Conservation (phyloP, 148 eudicot genomes). For the Vaccinium corymbosum region DNA sequence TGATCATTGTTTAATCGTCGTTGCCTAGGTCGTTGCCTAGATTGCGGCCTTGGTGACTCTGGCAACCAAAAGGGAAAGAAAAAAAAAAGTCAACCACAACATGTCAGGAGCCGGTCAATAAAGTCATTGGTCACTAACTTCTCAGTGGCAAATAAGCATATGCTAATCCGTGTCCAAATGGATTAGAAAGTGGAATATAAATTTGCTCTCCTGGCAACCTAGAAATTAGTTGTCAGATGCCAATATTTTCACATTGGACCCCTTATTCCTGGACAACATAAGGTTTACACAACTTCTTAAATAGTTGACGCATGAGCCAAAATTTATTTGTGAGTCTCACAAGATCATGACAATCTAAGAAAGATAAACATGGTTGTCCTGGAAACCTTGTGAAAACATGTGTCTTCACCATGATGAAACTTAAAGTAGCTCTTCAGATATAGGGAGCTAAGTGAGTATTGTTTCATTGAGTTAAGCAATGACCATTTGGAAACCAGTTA, state of each 20-base stretch:
- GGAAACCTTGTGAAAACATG: not conserved
- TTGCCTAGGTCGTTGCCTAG: conserved; percentile 24
- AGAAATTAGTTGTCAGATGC: not conserved
- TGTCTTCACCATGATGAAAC: not conserved
- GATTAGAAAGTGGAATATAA: not conserved
- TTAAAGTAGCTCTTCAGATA: not conserved
- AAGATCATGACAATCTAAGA: not conserved
- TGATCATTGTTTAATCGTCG: conserved; percentile 8
- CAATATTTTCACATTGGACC: not conserved
- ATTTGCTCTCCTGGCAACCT: not conserved
- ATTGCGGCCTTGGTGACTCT: conserved; percentile 22
- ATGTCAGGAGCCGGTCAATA: not conserved
- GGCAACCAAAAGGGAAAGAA: conserved; percentile 8
- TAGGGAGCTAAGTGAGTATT: not conserved
- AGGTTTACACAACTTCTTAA: not conserved
- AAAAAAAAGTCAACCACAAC: not conserved
- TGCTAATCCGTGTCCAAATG: not conserved
- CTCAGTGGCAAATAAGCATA: not conserved
- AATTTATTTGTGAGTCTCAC: not conserved
- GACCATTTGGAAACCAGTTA: not conserved
- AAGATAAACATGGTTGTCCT: not conserved
- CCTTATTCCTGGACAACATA: not conserved
- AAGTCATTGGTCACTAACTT: not conserved
- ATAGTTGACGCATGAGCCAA: not conserved
- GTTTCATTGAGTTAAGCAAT: not conserved